These are phyloP conservation scores for Microbotryum silenes-acaulis DNA, from an alignment of 1,284 basidiomycete genomes.

Conservation along the genomic window DNA sequence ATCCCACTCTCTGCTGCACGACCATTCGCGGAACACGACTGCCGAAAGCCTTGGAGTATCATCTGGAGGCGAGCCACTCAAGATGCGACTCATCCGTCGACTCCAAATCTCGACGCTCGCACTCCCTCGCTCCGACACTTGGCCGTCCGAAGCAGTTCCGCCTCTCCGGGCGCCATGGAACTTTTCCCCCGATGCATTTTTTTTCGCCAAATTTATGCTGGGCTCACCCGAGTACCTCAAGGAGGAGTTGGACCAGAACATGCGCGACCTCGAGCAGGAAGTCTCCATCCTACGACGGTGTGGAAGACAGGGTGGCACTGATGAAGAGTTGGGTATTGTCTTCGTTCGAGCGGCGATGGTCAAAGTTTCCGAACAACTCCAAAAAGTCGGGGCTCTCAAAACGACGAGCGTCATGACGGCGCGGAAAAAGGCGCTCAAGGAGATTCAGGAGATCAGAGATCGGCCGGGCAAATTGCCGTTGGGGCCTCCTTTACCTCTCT, in stretches of 20 bases:
- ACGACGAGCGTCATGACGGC: slow-evolving; percentile 45
- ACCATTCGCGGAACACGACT: slow-evolving; percentile 8
- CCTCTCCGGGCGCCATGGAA: slow-evolving; percentile 88
- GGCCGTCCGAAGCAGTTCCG: slow-evolving; percentile 87
- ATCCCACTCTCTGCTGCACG: slow-evolving; percentile 20
- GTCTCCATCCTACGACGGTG: slow-evolving; percentile 27
- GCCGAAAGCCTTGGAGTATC: slow-evolving; percentile 1
- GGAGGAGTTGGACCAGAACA: slow-evolving; percentile 61
- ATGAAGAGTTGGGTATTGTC: slow-evolving; percentile 65
- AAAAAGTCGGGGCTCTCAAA: slow-evolving; percentile 64
- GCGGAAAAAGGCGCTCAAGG: slow-evolving; percentile 52
- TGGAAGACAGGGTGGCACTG: slow-evolving; percentile 44
- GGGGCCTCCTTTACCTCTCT: slow-evolving; percentile 2
- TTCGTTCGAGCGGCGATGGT: slow-evolving; percentile 74
- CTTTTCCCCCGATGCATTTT: slow-evolving; percentile 85
- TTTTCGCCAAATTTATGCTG: slow-evolving; percentile 91
- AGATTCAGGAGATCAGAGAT: slow-evolving; percentile 49
- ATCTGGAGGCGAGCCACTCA: slow-evolving; percentile 41
- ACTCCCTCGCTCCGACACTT: slow-evolving; percentile 78
- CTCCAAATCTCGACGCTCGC: slow-evolving; percentile 94
- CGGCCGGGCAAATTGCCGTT: slow-evolving; percentile 14
- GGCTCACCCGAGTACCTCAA: slow-evolving; percentile 74
- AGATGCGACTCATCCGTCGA: slow-evolving; percentile 84
- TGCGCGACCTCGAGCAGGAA: slow-evolving; percentile 48
- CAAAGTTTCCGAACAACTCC: slow-evolving; percentile 68